phyloP scores from a whole-genome alignment of 2,329 filamentous ascomycete genomes.

The Trematosphaeria pertusa region DNA sequence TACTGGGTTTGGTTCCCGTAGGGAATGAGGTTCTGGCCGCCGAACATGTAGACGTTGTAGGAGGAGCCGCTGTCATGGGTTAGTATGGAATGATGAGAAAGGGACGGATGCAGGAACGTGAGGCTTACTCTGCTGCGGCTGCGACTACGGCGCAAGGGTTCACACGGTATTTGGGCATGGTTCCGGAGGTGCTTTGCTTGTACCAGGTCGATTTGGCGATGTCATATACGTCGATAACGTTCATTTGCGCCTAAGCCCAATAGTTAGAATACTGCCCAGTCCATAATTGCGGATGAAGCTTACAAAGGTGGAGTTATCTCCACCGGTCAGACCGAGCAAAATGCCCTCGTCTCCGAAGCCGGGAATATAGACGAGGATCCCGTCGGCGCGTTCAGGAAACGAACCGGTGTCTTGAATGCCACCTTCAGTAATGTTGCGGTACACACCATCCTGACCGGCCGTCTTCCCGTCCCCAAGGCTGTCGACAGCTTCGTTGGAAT shows the following conservation, averaged over 20 bases:
- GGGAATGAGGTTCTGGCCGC: slow-evolving; percentile 75
- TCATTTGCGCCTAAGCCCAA: slow-evolving; percentile 65
- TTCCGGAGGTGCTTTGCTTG: slow-evolving; percentile 70
- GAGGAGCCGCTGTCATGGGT: slow-evolving; percentile 63
- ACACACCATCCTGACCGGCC: slow-evolving; percentile 68
- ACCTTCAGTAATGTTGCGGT: slow-evolving; percentile 76
- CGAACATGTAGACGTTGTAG: slow-evolving; percentile 81
- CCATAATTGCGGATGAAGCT: slow-evolving; percentile 25
- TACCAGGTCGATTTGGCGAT: slow-evolving; percentile 75
- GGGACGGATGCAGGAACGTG: not conserved
- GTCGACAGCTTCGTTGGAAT: slow-evolving; percentile 67
- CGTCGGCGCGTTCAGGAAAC: slow-evolving; percentile 77
- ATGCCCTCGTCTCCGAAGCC: slow-evolving; percentile 78
- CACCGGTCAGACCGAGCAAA: slow-evolving; percentile 78
- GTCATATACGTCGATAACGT: slow-evolving; percentile 80
- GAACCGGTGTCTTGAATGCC: slow-evolving; percentile 70
- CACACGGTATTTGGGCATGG: slow-evolving; percentile 64
- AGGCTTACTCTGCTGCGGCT: slow-evolving; percentile 67
- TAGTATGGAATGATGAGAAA: not conserved
- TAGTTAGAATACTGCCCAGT: slow-evolving; percentile 12
- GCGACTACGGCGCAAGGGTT: slow-evolving; percentile 77
- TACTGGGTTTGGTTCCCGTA: slow-evolving; percentile 66
- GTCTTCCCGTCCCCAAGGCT: slow-evolving; percentile 60
- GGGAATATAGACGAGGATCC: slow-evolving; percentile 75
- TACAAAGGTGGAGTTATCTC: slow-evolving; percentile 71